These are phyloP conservation scores for Ceriops zippeliana DNA, from an alignment of 345 rosid genomes.

Conservation along the genomic window DNA sequence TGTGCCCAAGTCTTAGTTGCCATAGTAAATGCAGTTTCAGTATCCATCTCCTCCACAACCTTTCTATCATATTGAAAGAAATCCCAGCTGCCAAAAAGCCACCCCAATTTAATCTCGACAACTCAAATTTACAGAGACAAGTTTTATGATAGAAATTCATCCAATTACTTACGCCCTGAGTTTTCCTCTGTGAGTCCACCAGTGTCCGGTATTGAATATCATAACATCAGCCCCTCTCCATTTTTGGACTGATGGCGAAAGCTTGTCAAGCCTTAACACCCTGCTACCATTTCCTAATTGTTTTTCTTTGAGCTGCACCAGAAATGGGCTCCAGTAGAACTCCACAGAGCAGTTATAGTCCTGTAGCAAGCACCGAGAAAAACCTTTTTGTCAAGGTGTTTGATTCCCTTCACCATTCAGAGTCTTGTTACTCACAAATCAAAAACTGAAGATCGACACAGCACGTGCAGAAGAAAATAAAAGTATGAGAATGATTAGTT, in stretches of 20 bases:
- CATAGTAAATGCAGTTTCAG: slow-evolving; percentile 30
- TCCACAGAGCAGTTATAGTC: slow-evolving; percentile 45
- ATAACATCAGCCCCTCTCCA: slow-evolving; percentile 46
- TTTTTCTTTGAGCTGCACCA: slow-evolving; percentile 32
- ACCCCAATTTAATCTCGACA: neutral
- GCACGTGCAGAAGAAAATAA: no score
- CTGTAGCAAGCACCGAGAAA: slow-evolving; percentile 19
- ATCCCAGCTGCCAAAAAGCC: slow-evolving; percentile 42
- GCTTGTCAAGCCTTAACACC: slow-evolving; percentile 37
- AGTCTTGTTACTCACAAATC: neutral
- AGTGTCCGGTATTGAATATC: slow-evolving; percentile 57
- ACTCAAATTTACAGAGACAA: neutral
- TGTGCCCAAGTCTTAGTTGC: slow-evolving; percentile 46
- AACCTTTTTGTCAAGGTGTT: neutral
- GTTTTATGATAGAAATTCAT: no score
- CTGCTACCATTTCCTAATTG: slow-evolving; percentile 20
- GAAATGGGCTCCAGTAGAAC: slow-evolving; percentile 48
- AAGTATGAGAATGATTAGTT: no score
- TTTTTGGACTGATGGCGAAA: slow-evolving; percentile 23
- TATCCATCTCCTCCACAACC: slow-evolving; percentile 30
- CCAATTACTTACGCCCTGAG: slow-evolving; percentile 23
- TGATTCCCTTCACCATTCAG: neutral
- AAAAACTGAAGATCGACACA: no score
- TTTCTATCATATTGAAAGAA: slow-evolving; percentile 26
- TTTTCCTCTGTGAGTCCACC: slow-evolving; percentile 39